Evolutionary conservation across 1,284 basidiomycete genomes (phyloP).

Genomic region (Grifola frondosa): DNA sequence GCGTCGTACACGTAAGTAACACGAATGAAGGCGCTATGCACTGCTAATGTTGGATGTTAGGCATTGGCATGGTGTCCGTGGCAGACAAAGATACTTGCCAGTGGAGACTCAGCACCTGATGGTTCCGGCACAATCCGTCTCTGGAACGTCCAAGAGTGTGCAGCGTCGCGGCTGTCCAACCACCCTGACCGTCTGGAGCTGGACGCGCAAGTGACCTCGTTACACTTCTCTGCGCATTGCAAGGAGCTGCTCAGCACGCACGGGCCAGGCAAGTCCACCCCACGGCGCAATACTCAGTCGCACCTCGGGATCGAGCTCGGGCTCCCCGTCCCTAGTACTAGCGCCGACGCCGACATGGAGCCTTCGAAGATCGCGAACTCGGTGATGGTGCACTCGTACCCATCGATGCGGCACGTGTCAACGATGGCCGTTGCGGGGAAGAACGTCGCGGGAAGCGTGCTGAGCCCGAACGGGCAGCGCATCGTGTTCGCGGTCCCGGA

Average conservation of each 20-base stretch:
- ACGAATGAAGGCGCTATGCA: no score
- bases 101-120: slow-evolving; percentile 74
- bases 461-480: slow-evolving; percentile 48
- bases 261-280: slow-evolving; percentile 47
- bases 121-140: slow-evolving; percentile 73
- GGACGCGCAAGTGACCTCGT: slow-evolving; percentile 72
- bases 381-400: slow-evolving; percentile 57
- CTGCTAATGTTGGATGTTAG: slow-evolving; percentile 38
- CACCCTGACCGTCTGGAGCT: slow-evolving; percentile 65
- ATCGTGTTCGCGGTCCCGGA: slow-evolving; percentile 48
- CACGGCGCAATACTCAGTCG: no score
- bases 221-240: slow-evolving; percentile 84
- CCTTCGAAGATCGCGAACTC: slow-evolving; percentile 42
- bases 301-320: no score
- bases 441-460: slow-evolving; percentile 43
- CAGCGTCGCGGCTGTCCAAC: slow-evolving; percentile 53
- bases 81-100: slow-evolving; percentile 81
- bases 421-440: slow-evolving; percentile 42
- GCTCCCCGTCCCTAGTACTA: no score
- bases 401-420: slow-evolving; percentile 44
- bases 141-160: slow-evolving; percentile 69
- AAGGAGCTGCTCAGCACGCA: slow-evolving; percentile 90
- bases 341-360: no score
- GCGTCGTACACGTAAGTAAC: slow-evolving; percentile 29
- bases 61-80: slow-evolving; percentile 93